Conservation (phyloP, 1,284 basidiomycete species). For the Naganishia cerealis region DNA sequence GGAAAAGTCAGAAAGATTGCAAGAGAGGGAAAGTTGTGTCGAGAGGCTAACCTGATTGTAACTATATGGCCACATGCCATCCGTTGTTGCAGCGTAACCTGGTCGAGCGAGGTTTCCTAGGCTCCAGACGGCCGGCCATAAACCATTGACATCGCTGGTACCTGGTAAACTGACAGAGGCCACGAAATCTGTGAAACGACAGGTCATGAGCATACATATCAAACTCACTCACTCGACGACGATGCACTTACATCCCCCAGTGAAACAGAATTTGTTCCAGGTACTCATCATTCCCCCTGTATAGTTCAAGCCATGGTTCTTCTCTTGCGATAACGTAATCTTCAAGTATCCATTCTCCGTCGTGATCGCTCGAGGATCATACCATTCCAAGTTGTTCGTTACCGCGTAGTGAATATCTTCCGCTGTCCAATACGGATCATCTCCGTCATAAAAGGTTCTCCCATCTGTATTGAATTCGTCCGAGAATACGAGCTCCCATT, state of each 20-base stretch:
- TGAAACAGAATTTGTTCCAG: conserved; percentile 95
- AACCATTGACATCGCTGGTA: conserved; percentile 64
- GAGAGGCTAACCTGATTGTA: conserved; percentile 47
- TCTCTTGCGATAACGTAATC: conserved; percentile 63
- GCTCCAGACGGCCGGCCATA: conserved; percentile 61
- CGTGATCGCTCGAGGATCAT: conserved; percentile 60
- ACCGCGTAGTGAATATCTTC: conserved; percentile 63
- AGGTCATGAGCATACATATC: conserved; percentile 57
- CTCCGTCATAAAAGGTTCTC: conserved; percentile 60
- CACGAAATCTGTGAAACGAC: conserved; percentile 26
- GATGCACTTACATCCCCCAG: conserved; percentile 59
- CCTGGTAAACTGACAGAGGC: conserved; percentile 69
- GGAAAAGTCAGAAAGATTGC: not conserved
- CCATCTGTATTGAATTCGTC: conserved; percentile 87
- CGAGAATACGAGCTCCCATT: conserved; percentile 81
- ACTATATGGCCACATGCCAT: conserved; percentile 60
- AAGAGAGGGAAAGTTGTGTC: not conserved
- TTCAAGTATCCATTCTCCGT: conserved; percentile 68
- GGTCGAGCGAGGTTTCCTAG: conserved; percentile 52
- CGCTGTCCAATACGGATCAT: conserved; percentile 62
- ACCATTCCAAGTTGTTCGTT: conserved; percentile 80
- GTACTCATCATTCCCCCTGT: conserved; percentile 64
- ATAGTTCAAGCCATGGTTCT: conserved; percentile 72
- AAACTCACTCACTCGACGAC: not conserved
- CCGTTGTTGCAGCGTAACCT: conserved; percentile 55